phyloP scores from a whole-genome alignment of 23 red algal species.

The Pyropia yezoensis region DNA sequence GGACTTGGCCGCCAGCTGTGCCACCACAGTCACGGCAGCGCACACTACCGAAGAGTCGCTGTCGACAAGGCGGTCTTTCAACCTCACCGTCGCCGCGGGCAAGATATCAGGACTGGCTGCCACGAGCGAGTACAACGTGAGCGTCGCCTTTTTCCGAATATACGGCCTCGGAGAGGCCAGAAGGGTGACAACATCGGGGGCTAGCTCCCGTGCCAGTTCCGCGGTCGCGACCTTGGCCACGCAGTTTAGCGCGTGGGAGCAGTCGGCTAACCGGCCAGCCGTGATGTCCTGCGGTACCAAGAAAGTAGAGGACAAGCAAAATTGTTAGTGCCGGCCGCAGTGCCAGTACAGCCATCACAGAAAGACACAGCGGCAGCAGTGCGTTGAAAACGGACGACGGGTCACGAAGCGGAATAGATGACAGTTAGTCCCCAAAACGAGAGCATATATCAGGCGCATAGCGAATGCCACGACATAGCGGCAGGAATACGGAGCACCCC shows the following conservation, averaged over 20 bases:
- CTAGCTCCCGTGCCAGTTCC: conserved; percentile 67
- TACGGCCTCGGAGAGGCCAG: conserved; percentile 71
- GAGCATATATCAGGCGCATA: background rate
- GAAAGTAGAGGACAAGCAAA: too few relatives aligned
- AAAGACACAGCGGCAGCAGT: too few relatives aligned
- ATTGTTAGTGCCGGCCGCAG: too few relatives aligned
- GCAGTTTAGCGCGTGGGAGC: conserved; percentile 72
- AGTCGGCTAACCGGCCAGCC: conserved; percentile 54
- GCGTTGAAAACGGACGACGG: too few relatives aligned
- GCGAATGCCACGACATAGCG: background rate
- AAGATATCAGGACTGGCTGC: conserved; percentile 62
- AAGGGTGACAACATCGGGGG: conserved; percentile 66
- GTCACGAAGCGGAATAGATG: too few relatives aligned
- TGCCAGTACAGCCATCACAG: too few relatives aligned
- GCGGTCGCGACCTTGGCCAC: conserved; percentile 68
- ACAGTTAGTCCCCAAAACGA: too few relatives aligned
- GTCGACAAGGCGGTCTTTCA: conserved; percentile 61
- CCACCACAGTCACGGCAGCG: conserved; percentile 70
- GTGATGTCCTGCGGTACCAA: conserved; percentile 35
- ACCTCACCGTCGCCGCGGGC: conserved; percentile 37
- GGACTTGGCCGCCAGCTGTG: conserved; percentile 57
- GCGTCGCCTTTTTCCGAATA: conserved; percentile 90
- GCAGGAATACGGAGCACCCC: background rate
- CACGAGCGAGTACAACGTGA: conserved; percentile 58
- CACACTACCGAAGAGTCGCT: conserved; percentile 76